These are phyloP conservation scores for Chlorella sp. DNA, from an alignment of 139 green algal species.

Conservation along the genomic window DNA sequence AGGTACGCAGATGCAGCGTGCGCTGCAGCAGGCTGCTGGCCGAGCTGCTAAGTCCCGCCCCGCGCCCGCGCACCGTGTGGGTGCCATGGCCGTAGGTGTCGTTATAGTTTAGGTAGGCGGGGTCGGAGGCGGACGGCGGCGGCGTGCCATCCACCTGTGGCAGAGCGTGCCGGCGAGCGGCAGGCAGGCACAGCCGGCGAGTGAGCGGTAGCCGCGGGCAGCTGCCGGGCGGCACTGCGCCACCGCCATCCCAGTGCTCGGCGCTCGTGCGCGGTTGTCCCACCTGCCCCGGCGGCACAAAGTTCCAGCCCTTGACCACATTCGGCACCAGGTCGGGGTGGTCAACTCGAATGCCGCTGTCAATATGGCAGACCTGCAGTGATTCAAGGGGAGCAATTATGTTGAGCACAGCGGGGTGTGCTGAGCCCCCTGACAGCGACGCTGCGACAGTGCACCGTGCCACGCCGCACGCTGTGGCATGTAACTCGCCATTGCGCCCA, in stretches of 20 bases:
- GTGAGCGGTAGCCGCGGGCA: neutral
- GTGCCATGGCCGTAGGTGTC: conserved; percentile 41
- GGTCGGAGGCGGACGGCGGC: neutral
- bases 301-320: conserved; percentile 26
- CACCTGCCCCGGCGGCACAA: conserved; percentile 16
- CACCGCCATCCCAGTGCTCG: neutral
- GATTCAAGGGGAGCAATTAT: no score
- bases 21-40: no score
- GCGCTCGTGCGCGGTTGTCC: neutral
- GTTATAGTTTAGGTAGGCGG: conserved; percentile 28
- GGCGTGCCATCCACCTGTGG: conserved; percentile 8
- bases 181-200: neutral
- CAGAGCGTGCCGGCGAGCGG: neutral
- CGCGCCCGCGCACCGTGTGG: no score
- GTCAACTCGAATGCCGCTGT: conserved; percentile 24
- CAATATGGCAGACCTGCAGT: conserved; percentile 22
- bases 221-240: neutral
- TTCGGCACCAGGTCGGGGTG: conserved; percentile 16
- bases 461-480: neutral
- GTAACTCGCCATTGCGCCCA: neutral
- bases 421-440: neutral
- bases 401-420: neutral
- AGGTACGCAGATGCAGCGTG: conserved; percentile 74
- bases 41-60: no score
- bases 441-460: neutral